Evolutionary conservation across 2,329 filamentous ascomycete genomes (phyloP), one percentile per base, ranked within the genome.

Genomic region (Aureobasidium sp.): DNA sequence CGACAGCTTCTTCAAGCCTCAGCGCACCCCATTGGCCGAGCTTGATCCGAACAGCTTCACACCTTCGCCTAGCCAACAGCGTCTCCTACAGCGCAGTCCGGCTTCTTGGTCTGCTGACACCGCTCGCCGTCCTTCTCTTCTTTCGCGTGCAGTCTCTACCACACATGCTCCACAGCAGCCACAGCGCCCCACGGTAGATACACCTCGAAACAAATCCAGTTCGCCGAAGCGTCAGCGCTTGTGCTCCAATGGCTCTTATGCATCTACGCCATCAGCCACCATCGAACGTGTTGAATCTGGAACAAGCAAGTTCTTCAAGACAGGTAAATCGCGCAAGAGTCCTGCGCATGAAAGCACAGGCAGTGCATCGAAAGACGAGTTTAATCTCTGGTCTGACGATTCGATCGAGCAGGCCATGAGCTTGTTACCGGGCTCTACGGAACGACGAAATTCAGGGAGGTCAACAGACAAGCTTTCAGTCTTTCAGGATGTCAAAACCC

Each of bases 31-130:
- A 11, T 75, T 89, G 60, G 84, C 82, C 21, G 86, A 89, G 68
- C 74, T 89, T 23, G 84, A 88, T 68, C 82, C 84, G 0, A 89
- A 89, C 67, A 80, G 76, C 62, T 84, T 89, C 68, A 85, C 82
- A 0, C 83, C 82, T 23, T 87, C 85, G 9, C 84, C 84, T 21
- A 85, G 79, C 65, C 85, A 88, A 67, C 82, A 84, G 69, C 75
- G 77, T 27, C 70, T 85, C 11, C 71, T 88, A 25, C 75, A 81
- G 43, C 80, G 85, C 67, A 73, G 74, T 53, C 77, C 74, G 43
- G 75, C 69, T 23, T 79, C 80, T 13, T 87, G 84, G 84, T 75
- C 77, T 51, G 76, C 82, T 29, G 77, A 76, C 29, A 60, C 67
- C 69, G 11, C 35, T 17, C 31, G 55, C n/a, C 75, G 70, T 37